Evolutionary conservation across 805 yeast species (phyloP).

Genomic region (Wickerhamiella domercqiae): DNA sequence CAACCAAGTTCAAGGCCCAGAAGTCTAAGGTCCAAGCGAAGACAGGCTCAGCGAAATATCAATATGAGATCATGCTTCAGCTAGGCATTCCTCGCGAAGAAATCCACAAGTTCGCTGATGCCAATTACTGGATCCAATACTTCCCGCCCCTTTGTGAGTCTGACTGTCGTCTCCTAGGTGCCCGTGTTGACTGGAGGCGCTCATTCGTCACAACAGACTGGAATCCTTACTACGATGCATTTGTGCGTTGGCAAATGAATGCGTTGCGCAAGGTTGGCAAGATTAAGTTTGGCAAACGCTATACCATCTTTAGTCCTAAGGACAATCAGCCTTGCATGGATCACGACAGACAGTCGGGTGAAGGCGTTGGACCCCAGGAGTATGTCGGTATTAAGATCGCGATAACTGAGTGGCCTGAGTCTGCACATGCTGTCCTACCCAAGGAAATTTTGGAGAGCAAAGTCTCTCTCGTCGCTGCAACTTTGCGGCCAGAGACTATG

Average conservation of each 20-base stretch:
- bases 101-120: slow-evolving; percentile 75
- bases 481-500: slow-evolving; percentile 97
- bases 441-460: slow-evolving; percentile 39
- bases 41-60: slow-evolving; percentile 86
- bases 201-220: slow-evolving; percentile 88
- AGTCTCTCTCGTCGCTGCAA: slow-evolving; percentile 81
- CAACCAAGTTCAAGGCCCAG: slow-evolving; percentile 80
- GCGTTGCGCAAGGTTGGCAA: slow-evolving; percentile 70
- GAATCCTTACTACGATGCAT: slow-evolving; percentile 89
- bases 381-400: slow-evolving; percentile 80
- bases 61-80: slow-evolving; percentile 92
- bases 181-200: slow-evolving; percentile 97
- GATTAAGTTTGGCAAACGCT: slow-evolving; percentile 95
- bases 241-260: slow-evolving; percentile 93
- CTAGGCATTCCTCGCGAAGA: slow-evolving; percentile 76
- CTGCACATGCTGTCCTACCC: slow-evolving; percentile 33
- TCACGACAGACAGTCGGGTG: slow-evolving; percentile 94
- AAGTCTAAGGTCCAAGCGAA: slow-evolving; percentile 91
- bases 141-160: slow-evolving; percentile 82
- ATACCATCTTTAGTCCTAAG: slow-evolving; percentile 91
- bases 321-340: slow-evolving; percentile 99
- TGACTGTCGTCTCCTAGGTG: slow-evolving; percentile 72
- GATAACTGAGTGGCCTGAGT: slow-evolving; percentile 25
- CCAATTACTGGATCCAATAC: slow-evolving; percentile 75
- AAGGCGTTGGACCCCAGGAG: slow-evolving; percentile 94